Percentiles rank a stretch among this genome's conserved stretches.
Conservation (phyloP, 768 basidiomycete species). For the Naganishia vaughanmartiniae region DNA sequence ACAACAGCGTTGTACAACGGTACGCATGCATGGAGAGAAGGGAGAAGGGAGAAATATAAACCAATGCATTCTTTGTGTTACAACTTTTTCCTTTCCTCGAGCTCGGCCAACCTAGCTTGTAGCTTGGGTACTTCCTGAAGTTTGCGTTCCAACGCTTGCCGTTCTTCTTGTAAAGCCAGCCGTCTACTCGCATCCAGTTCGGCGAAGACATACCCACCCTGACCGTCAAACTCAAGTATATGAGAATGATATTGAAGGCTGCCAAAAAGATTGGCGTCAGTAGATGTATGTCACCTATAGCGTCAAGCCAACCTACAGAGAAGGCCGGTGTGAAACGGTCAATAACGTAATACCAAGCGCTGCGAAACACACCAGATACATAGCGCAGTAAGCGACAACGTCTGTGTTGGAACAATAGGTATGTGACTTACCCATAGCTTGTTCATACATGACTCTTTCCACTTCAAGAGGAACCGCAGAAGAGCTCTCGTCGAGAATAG, state of each 20-base stretch:
- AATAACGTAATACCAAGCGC: constrained; percentile 82
- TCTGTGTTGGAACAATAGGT: neutral
- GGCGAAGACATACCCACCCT: constrained; percentile 92
- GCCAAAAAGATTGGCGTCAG: neutral
- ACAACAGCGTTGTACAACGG: constrained; percentile 15
- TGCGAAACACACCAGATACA: constrained; percentile 24
- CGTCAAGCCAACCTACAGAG: constrained; percentile 69
- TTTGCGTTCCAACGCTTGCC: constrained; percentile 79
- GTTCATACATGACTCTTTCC: constrained; percentile 92
- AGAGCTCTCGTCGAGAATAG: constrained; percentile 94
- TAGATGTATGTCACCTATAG: neutral
- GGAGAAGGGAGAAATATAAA: too few species aligned
- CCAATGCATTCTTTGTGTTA: neutral
- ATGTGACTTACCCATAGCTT: constrained; percentile 61
- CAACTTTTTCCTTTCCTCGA: constrained; percentile 52
- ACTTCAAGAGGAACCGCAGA: constrained; percentile 88
- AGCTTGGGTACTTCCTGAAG: constrained; percentile 87
- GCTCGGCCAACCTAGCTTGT: constrained; percentile 68
- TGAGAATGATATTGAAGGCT: constrained; percentile 65
- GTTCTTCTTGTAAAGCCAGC: constrained; percentile 88
- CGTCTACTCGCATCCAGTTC: constrained; percentile 85
- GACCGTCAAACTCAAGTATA: constrained; percentile 87
- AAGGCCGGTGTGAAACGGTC: constrained; percentile 92
- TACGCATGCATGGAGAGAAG: neutral
- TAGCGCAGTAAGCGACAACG: neutral